These are phyloP conservation scores for Zymoseptoria pseudotritici DNA, from an alignment of 2,329 filamentous ascomycete species.

Conservation along the genomic window DNA sequence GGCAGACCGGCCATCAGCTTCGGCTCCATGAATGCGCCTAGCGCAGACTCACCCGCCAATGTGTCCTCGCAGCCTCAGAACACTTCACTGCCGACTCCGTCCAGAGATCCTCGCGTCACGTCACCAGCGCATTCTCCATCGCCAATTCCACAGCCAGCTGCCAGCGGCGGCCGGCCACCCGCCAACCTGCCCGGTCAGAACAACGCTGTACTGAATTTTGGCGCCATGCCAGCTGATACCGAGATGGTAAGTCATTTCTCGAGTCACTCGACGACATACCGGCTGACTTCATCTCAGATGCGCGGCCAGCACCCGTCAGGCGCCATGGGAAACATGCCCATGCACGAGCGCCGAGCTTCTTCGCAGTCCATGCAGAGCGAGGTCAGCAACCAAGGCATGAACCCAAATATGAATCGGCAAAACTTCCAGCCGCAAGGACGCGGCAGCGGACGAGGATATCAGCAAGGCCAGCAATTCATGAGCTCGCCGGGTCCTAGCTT, in stretches of 20 bases:
- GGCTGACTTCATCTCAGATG: constrained; percentile 15
- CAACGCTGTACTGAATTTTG: constrained; percentile 69
- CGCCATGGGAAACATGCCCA: constrained; percentile 43
- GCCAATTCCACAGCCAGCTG: constrained; percentile 82
- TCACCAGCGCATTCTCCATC: constrained; percentile 86
- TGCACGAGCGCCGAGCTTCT: constrained; percentile 79
- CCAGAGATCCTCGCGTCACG: constrained; percentile 61
- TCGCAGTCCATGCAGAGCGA: constrained; percentile 75
- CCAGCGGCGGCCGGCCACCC: constrained; percentile 67
- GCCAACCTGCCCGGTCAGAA: constrained; percentile 63
- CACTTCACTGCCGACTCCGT: constrained; percentile 45
- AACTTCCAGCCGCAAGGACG: constrained; percentile 37
- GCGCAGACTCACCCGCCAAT: constrained; percentile 55
- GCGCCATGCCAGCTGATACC: constrained; percentile 67
- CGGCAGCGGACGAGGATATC: constrained; percentile 47
- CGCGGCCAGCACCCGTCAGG: constrained; percentile 14
- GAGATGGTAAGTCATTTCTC: constrained; percentile 53
- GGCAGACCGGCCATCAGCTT: constrained; percentile 64
- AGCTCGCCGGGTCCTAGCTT: constrained; percentile 49
- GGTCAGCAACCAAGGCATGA: constrained; percentile 52
- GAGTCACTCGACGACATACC: neutral
- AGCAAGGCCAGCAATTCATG: constrained; percentile 37
- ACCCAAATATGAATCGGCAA: constrained; percentile 20
- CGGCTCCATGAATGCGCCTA: constrained; percentile 62
- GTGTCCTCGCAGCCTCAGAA: constrained; percentile 61